Conservation (phyloP, 768 basidiomycete genomes). For the Rhodotorula diobovata region DNA sequence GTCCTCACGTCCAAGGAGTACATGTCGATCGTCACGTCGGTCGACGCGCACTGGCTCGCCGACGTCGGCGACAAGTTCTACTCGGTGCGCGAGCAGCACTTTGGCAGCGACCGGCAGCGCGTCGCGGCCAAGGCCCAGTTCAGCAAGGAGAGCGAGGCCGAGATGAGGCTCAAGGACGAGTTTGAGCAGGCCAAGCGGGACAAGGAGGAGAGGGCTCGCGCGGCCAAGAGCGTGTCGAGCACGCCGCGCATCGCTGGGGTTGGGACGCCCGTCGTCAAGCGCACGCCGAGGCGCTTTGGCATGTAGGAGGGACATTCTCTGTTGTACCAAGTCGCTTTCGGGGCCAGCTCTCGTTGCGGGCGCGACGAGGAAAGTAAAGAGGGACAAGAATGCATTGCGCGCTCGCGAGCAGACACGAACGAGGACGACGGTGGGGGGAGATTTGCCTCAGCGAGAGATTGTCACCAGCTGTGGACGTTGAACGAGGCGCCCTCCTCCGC, state of each 20-base stretch:
- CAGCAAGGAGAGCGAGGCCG: conserved; percentile 34
- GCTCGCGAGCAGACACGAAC: too few relatives aligned
- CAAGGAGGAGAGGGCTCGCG: conserved; percentile 33
- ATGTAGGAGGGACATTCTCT: conserved; percentile 3
- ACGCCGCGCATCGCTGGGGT: conserved; percentile 41
- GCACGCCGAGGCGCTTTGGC: conserved; percentile 36
- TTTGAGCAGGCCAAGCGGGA: conserved; percentile 37
- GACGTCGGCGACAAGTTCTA: conserved; percentile 44
- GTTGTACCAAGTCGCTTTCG: neutral
- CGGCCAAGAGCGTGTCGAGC: conserved; percentile 35
- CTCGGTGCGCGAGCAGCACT: conserved; percentile 87
- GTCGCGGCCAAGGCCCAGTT: conserved; percentile 50
- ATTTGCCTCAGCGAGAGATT: neutral
- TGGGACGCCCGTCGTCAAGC: conserved; percentile 30
- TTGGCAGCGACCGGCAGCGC: conserved; percentile 67
- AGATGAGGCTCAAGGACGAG: conserved; percentile 38
- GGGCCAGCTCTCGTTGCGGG: too few relatives aligned
- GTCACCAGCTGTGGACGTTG: neutral
- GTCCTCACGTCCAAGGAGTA: conserved; percentile 55
- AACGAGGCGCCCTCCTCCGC: neutral
- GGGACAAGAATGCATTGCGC: neutral
- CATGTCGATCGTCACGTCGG: conserved; percentile 98
- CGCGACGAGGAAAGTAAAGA: too few relatives aligned
- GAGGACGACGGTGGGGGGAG: too few relatives aligned
- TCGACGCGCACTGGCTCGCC: conserved; percentile 98